A percentile compares a stretch with the other conserved stretches of the same genome.
These are phyloP conservation scores for Hortaea sp. DNA, from an alignment of 2,329 filamentous ascomycete genomes.

Conservation along the genomic window DNA sequence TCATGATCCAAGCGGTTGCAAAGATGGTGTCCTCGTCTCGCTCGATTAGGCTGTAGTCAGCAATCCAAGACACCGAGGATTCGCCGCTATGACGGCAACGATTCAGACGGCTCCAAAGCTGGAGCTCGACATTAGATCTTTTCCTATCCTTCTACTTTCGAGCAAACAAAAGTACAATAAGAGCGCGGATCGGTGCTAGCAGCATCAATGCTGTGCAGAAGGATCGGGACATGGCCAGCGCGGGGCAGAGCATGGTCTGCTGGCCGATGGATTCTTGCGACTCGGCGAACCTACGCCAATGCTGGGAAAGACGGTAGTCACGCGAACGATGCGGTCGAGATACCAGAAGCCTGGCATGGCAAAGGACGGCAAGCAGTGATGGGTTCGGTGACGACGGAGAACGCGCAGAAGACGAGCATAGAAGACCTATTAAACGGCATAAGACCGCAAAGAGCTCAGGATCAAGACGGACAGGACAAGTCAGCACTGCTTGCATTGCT, in stretches of 20 bases:
- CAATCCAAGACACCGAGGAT: no score
- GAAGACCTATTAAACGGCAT: conserved; percentile 5
- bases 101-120: no score
- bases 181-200: neutral
- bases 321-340: neutral
- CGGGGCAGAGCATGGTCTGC: neutral
- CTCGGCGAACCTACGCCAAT: neutral
- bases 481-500: neutral
- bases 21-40: no score
- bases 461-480: neutral
- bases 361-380: neutral
- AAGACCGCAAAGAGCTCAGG: neutral
- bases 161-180: no score
- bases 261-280: neutral
- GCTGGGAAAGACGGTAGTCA: neutral
- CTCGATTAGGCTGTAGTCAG: no score
- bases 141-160: no score
- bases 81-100: no score
- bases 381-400: conserved; percentile 5
- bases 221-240: neutral
- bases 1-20: no score
- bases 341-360: neutral
- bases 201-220: neutral
- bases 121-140: no score
- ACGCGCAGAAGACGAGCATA: conserved; percentile 3